Evolutionary conservation across 2,329 filamentous ascomycete genomes (phyloP), one percentile per base, ranked within the genome.

Genomic region (Cercospora zeae-maydis): DNA sequence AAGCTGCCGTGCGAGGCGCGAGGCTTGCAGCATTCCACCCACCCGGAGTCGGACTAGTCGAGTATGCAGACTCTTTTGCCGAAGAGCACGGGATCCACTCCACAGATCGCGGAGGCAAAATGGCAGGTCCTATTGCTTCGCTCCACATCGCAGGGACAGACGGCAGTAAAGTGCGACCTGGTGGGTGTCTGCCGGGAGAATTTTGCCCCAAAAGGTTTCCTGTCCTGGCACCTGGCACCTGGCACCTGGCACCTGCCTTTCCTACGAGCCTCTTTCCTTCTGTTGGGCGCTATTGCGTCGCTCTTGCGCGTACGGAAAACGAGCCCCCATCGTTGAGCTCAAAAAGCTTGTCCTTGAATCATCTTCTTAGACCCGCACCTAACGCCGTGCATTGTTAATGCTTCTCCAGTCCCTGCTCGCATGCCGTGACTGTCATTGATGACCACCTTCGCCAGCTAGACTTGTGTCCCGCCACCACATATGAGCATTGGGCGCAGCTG

Each of bases 311-410:
- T 31, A 30, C 34, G 37, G 31, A 57, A n/a, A 27, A 34, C 27
- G 31, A 56, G 31, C 53, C 19, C n/a, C 27, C 34, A 30, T 14
- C 54, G 14, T 42, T 36, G 37, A 57, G 54, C 54, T 57, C 37
- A 19, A 49, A n/a, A 51, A 56, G 59, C 59, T 61, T 61, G 51
- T 62, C 54, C 10, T 47, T 47, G 53, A 33, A 19, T 42, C 54
- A 10, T 31, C 34, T 34, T 42, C 54, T 42, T 45, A 45, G 54
- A 24, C 52, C 57, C 57, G 57, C 55, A 53, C 51, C 52, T 49
- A 63, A 63, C 47, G 55, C 61, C 55, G 61, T 30, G 30, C 52
- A 47, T 55, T 54, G 47, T 59, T 55, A 54, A 59, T 59, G 45
- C 57, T 37, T 14, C 14, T n/a, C 49, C 11, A 53, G 30, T 19